Evolutionary conservation across 306 rosid genomes (phyloP).

Genomic region (Vicia villosa): DNA sequence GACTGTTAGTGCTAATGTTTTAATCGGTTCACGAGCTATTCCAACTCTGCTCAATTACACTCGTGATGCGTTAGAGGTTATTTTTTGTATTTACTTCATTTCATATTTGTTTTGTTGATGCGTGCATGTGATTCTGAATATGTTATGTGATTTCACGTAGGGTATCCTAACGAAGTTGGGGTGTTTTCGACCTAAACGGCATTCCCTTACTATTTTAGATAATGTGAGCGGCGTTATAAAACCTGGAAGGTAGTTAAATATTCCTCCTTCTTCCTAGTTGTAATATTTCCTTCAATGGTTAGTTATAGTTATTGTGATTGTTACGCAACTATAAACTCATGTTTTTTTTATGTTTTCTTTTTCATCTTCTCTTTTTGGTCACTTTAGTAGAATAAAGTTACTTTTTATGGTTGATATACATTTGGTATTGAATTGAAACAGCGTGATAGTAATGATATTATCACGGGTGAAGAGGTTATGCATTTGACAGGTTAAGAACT

Average conservation of each 20-base stretch:
- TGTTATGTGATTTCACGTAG: conserved; percentile 44
- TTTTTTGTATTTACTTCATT: background rate
- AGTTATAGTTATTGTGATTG: background rate
- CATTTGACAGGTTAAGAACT: background rate
- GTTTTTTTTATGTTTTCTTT: background rate
- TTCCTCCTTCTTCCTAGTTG: background rate
- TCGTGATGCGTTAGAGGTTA: conserved; percentile 65
- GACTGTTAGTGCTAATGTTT: conserved; percentile 60
- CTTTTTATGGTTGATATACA: background rate
- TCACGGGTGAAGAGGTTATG: conserved; percentile 29
- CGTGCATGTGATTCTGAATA: background rate
- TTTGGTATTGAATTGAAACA: background rate
- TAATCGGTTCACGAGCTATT: conserved; percentile 69
- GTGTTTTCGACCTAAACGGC: conserved; percentile 51
- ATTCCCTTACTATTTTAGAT: conserved; percentile 63
- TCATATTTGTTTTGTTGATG: background rate
- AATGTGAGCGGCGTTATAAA: conserved; percentile 61
- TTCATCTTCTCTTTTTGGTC: background rate
- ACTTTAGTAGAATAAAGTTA: background rate
- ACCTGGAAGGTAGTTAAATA: conserved; percentile 65
- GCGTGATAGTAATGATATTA: background rate
- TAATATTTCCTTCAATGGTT: background rate
- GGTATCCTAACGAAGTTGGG: conserved; percentile 45
- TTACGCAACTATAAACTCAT: conserved; percentile 20
- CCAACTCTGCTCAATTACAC: conserved; percentile 71